A percentile compares a stretch with the other conserved stretches of the same genome.
Evolutionary conservation across 495 filamentous ascomycete species (phyloP).

Genomic region (Annulohypoxylon stygium): DNA sequence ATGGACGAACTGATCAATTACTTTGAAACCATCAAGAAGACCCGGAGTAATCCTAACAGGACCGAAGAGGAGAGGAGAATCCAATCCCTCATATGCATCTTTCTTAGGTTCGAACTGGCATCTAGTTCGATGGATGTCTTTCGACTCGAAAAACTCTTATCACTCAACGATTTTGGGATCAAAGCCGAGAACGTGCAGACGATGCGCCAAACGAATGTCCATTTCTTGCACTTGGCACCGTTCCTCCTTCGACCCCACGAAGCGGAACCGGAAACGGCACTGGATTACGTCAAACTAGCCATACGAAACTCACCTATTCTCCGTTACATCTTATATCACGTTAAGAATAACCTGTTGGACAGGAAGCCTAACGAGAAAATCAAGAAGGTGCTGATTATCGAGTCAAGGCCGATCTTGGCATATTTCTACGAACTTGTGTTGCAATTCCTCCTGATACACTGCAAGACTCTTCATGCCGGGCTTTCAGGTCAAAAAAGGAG

Average conservation of each 20-base stretch:
- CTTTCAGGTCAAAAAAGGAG: slow-evolving; percentile 37
- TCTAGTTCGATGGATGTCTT: slow-evolving; percentile 44
- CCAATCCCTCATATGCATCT: neutral
- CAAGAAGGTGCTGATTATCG: slow-evolving; percentile 48
- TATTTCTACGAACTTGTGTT: slow-evolving; percentile 49
- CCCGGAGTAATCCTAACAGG: neutral
- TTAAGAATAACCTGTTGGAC: slow-evolving; percentile 37
- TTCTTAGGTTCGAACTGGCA: slow-evolving; percentile 37
- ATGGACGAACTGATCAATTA: slow-evolving; percentile 38
- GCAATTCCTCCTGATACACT: slow-evolving; percentile 47
- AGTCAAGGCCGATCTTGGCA: slow-evolving; percentile 42
- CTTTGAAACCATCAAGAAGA: slow-evolving; percentile 15
- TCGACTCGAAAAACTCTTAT: slow-evolving; percentile 31
- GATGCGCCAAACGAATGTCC: slow-evolving; percentile 38
- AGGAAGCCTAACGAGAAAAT: slow-evolving; percentile 31
- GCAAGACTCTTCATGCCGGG: slow-evolving; percentile 40
- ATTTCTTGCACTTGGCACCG: slow-evolving; percentile 29
- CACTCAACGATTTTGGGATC: slow-evolving; percentile 23
- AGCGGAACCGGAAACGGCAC: slow-evolving; percentile 12
- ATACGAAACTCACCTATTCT: slow-evolving; percentile 43
- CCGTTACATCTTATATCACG: slow-evolving; percentile 44
- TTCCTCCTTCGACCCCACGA: slow-evolving; percentile 25
- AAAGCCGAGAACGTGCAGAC: slow-evolving; percentile 14
- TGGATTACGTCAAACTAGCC: slow-evolving; percentile 42
- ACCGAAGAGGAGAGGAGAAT: neutral